These are phyloP conservation scores for Cadophora luteo-olivacea DNA, from an alignment of 2,329 filamentous ascomycete genomes.

Conservation along the genomic window DNA sequence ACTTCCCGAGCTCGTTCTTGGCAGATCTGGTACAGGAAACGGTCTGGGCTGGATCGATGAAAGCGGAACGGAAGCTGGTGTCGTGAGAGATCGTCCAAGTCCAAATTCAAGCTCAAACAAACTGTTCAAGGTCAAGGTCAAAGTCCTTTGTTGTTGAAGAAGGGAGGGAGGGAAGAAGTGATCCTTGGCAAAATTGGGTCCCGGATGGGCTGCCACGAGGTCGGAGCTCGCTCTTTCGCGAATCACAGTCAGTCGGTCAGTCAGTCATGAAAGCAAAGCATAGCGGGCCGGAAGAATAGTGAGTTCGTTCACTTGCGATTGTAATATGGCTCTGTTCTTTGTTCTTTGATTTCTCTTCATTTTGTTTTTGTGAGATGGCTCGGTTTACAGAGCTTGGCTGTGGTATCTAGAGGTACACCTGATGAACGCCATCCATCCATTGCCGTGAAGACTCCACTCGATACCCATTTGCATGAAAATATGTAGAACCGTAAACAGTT, in stretches of 20 bases:
- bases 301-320: not conserved
- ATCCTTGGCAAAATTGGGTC: not conserved
- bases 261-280: too few species aligned
- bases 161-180: too few species aligned
- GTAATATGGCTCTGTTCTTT: not conserved
- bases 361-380: too few species aligned
- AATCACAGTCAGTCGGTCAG: not conserved
- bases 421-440: not conserved
- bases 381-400: not conserved
- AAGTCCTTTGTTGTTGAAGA: not conserved
- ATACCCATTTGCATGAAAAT: too few species aligned
- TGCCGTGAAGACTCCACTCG: not conserved
- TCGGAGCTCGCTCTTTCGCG: not conserved
- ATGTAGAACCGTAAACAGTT: not conserved
- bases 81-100: not conserved
- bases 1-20: not conserved
- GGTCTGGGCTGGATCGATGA: too few species aligned
- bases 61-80: too few species aligned
- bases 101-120: too few species aligned
- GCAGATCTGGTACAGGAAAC: not conserved
- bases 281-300: too few species aligned
- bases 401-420: not conserved
- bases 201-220: too few species aligned
- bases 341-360: not conserved
- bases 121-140: too few species aligned